Evolutionary conservation across 2,329 filamentous ascomycete genomes (phyloP), one percentile per base, ranked within the genome.

Genomic region (Fusarium pseudonygamai): DNA sequence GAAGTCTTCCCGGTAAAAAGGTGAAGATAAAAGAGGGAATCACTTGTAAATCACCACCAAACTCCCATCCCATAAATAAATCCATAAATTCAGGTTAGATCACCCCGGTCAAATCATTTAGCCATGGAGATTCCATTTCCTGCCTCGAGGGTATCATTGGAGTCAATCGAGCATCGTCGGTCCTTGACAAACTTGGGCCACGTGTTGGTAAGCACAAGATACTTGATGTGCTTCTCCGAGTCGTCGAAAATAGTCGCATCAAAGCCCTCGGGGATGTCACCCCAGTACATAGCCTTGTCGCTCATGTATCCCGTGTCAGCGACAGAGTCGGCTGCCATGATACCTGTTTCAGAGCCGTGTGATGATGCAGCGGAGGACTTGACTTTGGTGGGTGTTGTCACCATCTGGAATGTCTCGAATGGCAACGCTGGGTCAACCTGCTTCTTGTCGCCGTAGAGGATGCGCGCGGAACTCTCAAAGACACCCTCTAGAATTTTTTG

Each of bases 131-230:
- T 73, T 34, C 55, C 62, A 22, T 69, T 72, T 32, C 75, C 75
- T 20, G 67, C 61, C 37, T 78, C 77, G 4, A 76, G 62, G 45
- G 64, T 69, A 67, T 72, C 77, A 28, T 72, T 71, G 13, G 77
- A 77, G 53, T 82, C 81, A 42, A 80, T 73, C 3, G 80, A 82
- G n/a, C 76, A 74, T 39, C 80, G 75, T 53, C 80, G 75, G 57
- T 86, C 84, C 65, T 80, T 83, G 67, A 89, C 85, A 70, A 87
- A 90, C 77, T 89, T 89, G 40, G 88, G 87, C 91, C 91, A 93
- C 1, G 91, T 93, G 78, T 93, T 93, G 20, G 90, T 92, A 61
- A 92, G 82, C 6, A 93, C 90, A 1, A 92, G 84, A 67, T 92
- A 90, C 79, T 91, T 92, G 82, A 93, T 88, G 75, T 87, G 88